Conservation (phyloP, 495 filamentous ascomycete genomes). For the Elasticomyces elasticus region DNA sequence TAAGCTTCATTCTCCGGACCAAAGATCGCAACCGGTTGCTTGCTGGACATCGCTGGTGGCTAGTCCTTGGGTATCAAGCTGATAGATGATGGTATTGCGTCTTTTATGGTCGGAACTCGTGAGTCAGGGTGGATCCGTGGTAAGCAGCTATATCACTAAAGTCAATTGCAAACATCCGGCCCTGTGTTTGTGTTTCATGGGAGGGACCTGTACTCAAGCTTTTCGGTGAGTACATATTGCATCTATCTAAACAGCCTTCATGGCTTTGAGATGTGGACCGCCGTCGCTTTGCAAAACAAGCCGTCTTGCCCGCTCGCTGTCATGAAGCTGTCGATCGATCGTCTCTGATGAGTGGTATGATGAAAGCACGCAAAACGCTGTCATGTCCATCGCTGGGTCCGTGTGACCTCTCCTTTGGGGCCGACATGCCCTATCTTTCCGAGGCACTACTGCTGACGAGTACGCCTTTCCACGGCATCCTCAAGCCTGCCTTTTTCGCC, state of each 20-base stretch:
- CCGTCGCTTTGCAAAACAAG: slow-evolving; percentile 16
- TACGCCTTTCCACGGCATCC: not conserved
- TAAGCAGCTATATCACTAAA: too few species aligned
- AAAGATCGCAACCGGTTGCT: too few species aligned
- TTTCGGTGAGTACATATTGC: slow-evolving; percentile 12
- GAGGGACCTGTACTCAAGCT: not conserved
- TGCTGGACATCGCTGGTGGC: too few species aligned
- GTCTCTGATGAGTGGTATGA: not conserved
- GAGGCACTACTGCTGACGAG: not conserved
- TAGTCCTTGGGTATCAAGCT: too few species aligned
- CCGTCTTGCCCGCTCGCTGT: not conserved
- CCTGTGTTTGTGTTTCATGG: too few species aligned
- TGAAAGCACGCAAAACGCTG: slow-evolving; percentile 16
- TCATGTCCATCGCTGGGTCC: slow-evolving; percentile 11
- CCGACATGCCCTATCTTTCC: not conserved
- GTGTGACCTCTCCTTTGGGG: slow-evolving; percentile 4
- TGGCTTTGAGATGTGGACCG: slow-evolving; percentile 2
- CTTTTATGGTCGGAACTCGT: too few species aligned
- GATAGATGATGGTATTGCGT: too few species aligned
- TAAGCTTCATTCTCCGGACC: too few species aligned
- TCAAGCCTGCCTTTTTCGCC: not conserved
- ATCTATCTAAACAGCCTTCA: slow-evolving; percentile 10
- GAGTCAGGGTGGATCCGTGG: too few species aligned
- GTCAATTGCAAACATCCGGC: too few species aligned
- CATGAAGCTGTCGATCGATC: not conserved